phyloP scores from a whole-genome alignment of 345 rosid genomes.

The Leavenworthia alabamica region DNA sequence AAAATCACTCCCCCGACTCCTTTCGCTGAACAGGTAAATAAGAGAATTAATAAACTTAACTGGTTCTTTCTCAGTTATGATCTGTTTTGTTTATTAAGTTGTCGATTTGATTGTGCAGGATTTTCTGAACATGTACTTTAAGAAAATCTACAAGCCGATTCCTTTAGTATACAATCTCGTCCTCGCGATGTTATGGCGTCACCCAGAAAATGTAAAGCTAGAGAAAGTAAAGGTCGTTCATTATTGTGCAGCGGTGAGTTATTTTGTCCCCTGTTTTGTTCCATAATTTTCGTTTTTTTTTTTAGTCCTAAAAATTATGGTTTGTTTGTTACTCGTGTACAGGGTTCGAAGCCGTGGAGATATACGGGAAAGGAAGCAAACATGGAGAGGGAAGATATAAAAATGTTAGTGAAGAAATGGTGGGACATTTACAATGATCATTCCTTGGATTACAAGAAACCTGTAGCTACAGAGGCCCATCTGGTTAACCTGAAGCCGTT shows the following conservation, averaged over 20 bases:
- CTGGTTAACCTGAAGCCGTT: slow-evolving; percentile 39
- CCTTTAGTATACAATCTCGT: slow-evolving; percentile 63
- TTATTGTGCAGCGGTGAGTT: slow-evolving; percentile 75
- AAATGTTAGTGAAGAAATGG: slow-evolving; percentile 68
- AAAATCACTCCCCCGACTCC: slow-evolving; percentile 52
- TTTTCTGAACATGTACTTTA: slow-evolving; percentile 74
- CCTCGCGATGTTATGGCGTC: slow-evolving; percentile 91
- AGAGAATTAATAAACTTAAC: not conserved
- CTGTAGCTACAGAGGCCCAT: not conserved
- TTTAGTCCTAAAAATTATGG: not conserved
- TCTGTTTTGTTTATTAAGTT: not conserved
- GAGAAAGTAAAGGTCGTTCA: slow-evolving; percentile 73
- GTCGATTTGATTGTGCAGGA: slow-evolving; percentile 35
- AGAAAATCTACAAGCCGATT: slow-evolving; percentile 60
- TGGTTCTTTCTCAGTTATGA: not conserved
- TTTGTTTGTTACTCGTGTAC: not conserved
- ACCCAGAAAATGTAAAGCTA: slow-evolving; percentile 76
- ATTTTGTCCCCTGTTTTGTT: too few species aligned
- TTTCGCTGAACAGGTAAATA: slow-evolving; percentile 79
- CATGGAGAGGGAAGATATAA: slow-evolving; percentile 76
- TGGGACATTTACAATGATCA: slow-evolving; percentile 72
- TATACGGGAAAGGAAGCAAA: slow-evolving; percentile 73
- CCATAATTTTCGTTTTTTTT: not conserved
- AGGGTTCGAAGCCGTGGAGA: slow-evolving; percentile 98
- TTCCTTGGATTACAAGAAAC: slow-evolving; percentile 46